Conservation (phyloP, 2,329 filamentous ascomycete genomes). For the Lecanicillium sp. region DNA sequence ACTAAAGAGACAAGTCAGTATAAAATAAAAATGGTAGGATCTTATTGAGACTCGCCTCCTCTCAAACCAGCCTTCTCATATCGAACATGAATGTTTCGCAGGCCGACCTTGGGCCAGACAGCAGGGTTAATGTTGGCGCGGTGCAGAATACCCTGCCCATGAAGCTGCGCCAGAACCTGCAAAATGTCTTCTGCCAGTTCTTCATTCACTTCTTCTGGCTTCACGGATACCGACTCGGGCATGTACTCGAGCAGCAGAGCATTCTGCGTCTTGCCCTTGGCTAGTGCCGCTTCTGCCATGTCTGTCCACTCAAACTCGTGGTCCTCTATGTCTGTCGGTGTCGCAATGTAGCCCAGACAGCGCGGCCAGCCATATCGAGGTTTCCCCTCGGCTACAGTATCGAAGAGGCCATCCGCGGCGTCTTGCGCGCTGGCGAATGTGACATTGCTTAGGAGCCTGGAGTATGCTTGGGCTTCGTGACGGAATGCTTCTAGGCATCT, state of each 20-base stretch:
- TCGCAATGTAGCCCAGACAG: slow-evolving; percentile 2
- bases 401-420: neutral
- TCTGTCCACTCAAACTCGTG: slow-evolving; percentile 6
- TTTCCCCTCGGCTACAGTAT: neutral
- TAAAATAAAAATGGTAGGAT: no score
- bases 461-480: slow-evolving; percentile 1
- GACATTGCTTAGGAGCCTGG: neutral
- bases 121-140: slow-evolving; percentile 2
- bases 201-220: neutral
- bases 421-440: slow-evolving; percentile 1
- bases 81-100: slow-evolving; percentile 4
- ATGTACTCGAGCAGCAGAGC: slow-evolving; percentile 10
- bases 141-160: neutral
- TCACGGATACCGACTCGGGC: neutral
- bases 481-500: neutral
- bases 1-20: no score
- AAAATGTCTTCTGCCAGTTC: neutral
- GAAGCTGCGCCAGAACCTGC: slow-evolving; percentile 1
- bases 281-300: slow-evolving; percentile 2
- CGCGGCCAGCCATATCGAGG: slow-evolving; percentile 2
- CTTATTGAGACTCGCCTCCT: neutral
- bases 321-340: neutral
- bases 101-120: neutral
- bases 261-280: neutral
- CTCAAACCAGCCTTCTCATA: neutral